A percentile compares a stretch with the other conserved stretches of the same genome.
phyloP scores from a whole-genome alignment of 257 asterid species.

The Solanum boliviense region DNA sequence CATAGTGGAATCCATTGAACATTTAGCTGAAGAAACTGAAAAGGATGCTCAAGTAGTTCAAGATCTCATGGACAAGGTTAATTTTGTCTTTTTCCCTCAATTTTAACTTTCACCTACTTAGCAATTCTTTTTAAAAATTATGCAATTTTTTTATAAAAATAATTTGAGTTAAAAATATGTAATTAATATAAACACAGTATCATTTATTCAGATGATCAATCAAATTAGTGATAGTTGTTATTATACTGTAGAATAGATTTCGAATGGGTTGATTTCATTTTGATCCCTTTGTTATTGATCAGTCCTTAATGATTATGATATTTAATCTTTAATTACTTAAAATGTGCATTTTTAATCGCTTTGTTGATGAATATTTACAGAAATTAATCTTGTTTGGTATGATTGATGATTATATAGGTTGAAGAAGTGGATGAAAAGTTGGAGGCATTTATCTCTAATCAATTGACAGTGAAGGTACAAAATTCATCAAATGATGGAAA shows the following conservation, averaged over 20 bases:
- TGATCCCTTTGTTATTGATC: neutral
- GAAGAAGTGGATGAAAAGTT: neutral
- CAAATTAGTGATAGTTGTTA: too few species aligned
- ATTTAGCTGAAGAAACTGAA: slow-evolving; percentile 37
- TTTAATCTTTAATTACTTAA: neutral
- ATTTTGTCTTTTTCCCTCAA: neutral
- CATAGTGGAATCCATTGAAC: slow-evolving; percentile 28
- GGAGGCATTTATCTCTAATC: neutral
- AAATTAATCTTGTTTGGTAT: neutral
- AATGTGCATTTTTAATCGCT: neutral
- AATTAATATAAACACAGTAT: too few species aligned
- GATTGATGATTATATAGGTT: neutral
- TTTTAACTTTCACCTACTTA: neutral
- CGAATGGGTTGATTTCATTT: neutral
- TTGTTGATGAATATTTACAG: neutral
- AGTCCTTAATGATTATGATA: neutral
- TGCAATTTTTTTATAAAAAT: too few species aligned
- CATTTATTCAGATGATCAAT: too few species aligned
- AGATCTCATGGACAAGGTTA: slow-evolving; percentile 53
- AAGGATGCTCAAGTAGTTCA: slow-evolving; percentile 40
- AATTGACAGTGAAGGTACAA: neutral
- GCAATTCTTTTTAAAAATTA: neutral
- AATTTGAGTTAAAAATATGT: too few species aligned
- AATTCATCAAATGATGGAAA: neutral
- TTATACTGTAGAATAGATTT: too few species aligned